phyloP scores from a whole-genome alignment of 1,139 yeast genomes.

The Groenewaldozyma sp. region DNA sequence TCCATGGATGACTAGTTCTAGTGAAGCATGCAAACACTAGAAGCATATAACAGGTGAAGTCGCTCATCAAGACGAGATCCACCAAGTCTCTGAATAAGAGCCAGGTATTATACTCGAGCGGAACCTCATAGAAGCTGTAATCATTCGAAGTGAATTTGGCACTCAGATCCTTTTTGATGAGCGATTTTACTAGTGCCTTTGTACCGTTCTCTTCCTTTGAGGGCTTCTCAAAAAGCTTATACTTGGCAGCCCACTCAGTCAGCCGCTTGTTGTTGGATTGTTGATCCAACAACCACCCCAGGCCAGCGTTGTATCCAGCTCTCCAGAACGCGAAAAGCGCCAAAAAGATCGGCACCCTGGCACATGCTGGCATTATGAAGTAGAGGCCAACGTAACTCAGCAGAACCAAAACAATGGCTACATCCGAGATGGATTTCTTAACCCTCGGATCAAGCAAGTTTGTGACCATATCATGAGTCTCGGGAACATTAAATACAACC shows the following conservation, averaged over 20 bases:
- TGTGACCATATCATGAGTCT: conserved; percentile 80
- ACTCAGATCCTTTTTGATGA: conserved; percentile 42
- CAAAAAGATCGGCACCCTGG: conserved; percentile 40
- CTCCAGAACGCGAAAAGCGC: conserved; percentile 68
- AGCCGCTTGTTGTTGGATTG: conserved; percentile 56
- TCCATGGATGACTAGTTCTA: conserved; percentile 34
- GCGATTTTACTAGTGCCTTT: conserved; percentile 32
- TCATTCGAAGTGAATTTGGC: conserved; percentile 49
- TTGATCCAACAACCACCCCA: conserved; percentile 58
- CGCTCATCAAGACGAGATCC: conserved; percentile 79
- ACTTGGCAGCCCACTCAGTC: conserved; percentile 45
- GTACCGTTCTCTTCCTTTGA: conserved; percentile 12
- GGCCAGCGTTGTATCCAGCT: conserved; percentile 66
- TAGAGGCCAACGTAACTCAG: conserved; percentile 45
- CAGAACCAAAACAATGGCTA: conserved; percentile 46
- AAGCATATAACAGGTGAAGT: conserved; percentile 67
- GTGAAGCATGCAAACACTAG: conserved; percentile 52
- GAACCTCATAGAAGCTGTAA: conserved; percentile 44
- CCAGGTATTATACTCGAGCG: conserved; percentile 81
- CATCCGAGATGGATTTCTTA: conserved; percentile 59
- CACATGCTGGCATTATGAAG: conserved; percentile 24
- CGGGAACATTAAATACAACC: conserved; percentile 52
- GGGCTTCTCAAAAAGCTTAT: conserved; percentile 38
- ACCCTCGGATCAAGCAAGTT: conserved; percentile 72
- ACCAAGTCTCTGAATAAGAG: conserved; percentile 69